Conservation (phyloP, 108 stramenopile species). For the Cyclotella choctawhatcheeana region DNA sequence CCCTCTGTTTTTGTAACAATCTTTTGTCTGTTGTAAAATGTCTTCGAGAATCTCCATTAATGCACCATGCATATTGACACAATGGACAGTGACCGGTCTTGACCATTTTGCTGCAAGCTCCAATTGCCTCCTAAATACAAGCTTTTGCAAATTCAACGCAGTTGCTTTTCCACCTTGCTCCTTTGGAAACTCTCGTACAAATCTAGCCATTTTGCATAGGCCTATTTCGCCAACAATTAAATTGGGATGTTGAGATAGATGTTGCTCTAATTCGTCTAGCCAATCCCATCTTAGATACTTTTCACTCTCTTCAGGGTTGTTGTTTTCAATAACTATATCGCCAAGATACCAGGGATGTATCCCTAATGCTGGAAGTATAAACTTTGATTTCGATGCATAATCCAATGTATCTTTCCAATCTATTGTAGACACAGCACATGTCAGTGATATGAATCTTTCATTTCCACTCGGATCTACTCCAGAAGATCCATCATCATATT, state of each 20-base stretch:
- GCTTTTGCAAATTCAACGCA: conserved; percentile 67
- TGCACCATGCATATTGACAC: conserved; percentile 74
- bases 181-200: conserved; percentile 65
- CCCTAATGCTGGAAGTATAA: conserved; percentile 63
- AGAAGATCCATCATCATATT: conserved; percentile 32
- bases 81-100: conserved; percentile 81
- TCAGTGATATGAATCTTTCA: conserved; percentile 50
- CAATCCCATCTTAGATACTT: conserved; percentile 53
- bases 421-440: conserved; percentile 67
- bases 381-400: conserved; percentile 57
- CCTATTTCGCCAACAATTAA: conserved; percentile 83
- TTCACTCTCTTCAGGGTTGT: conserved; percentile 13
- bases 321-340: conserved; percentile 36
- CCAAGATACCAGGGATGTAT: conserved; percentile 84
- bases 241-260: conserved; percentile 66
- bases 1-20: conserved; percentile 7
- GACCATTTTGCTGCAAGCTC: conserved; percentile 69
- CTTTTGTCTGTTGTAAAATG: conserved; percentile 31
- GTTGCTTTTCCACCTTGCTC: conserved; percentile 62
- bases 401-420: conserved; percentile 73
- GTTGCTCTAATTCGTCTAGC: conserved; percentile 62
- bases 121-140: conserved; percentile 72
- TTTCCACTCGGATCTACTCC: not conserved
- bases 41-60: conserved; percentile 62
- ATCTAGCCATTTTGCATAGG: conserved; percentile 79